Conservation (phyloP, 177 flowering plant species). For the Vitis hybrid region DNA sequence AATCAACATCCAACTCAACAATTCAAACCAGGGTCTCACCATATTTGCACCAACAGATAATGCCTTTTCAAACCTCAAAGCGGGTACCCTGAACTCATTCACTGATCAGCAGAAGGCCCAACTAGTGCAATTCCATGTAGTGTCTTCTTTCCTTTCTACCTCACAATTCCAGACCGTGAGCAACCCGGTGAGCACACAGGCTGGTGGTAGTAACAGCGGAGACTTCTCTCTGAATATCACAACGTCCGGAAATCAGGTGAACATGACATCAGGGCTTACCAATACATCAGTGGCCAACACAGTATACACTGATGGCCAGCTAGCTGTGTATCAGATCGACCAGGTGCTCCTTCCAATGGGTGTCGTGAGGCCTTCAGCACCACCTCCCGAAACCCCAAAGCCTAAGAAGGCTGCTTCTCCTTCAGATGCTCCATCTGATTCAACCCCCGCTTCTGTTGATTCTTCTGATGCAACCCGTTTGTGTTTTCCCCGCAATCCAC, state of each 20-base stretch:
- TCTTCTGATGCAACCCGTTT: no score
- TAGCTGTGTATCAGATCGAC: slow-evolving; percentile 35
- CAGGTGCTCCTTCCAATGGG: slow-evolving; percentile 34
- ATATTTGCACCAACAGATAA: slow-evolving; percentile 39
- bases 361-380: slow-evolving; percentile 14
- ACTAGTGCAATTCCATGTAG: slow-evolving; percentile 35
- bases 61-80: slow-evolving; percentile 23
- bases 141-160: slow-evolving; percentile 21
- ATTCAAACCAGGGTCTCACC: slow-evolving; percentile 33
- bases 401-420: neutral
- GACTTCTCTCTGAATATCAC: slow-evolving; percentile 33
- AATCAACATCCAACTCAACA: slow-evolving; percentile 28
- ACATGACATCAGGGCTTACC: slow-evolving; percentile 33
- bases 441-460: no score
- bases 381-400: neutral
- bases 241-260: slow-evolving; percentile 31
- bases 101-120: slow-evolving; percentile 26
- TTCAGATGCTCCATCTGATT: neutral
- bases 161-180: slow-evolving; percentile 34
- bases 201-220: slow-evolving; percentile 24
- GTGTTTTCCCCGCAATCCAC: no score
- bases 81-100: slow-evolving; percentile 33
- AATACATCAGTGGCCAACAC: slow-evolving; percentile 27
- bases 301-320: slow-evolving; percentile 16
- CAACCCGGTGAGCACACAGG: slow-evolving; percentile 40